These are phyloP conservation scores for Achaetomium macrosporum DNA, from an alignment of 2,329 filamentous ascomycete genomes.

Conservation along the genomic window DNA sequence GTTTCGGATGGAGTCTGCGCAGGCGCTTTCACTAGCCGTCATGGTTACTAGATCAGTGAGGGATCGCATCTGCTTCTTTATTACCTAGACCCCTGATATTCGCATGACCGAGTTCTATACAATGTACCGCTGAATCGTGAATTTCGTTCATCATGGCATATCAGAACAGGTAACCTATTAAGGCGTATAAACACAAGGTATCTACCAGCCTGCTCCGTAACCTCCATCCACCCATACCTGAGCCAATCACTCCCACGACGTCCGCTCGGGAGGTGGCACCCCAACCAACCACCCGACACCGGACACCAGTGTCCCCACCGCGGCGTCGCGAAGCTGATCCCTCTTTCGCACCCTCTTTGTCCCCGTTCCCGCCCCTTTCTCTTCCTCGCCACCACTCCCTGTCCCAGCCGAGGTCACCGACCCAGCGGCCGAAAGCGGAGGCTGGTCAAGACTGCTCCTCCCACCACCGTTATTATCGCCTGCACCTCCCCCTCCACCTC, in stretches of 20 bases:
- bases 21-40: no score
- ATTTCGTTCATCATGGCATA: no score
- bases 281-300: conserved; percentile 64
- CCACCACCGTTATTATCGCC: conserved; percentile 13
- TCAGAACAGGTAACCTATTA: no score
- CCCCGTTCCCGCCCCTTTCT: conserved; percentile 25
- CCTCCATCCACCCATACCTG: background rate
- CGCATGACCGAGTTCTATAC: no score
- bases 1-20: background rate
- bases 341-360: conserved; percentile 59
- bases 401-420: conserved; percentile 18
- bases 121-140: no score
- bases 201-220: no score
- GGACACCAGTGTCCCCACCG: conserved; percentile 60
- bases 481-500: background rate
- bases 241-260: background rate
- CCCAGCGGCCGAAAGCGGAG: conserved; percentile 8
- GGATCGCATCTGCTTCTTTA: no score
- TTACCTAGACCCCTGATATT: no score
- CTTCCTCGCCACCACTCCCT: conserved; percentile 20
- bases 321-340: conserved; percentile 63
- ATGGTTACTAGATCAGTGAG: no score
- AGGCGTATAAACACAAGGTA: background rate
- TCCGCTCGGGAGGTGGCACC: conserved; percentile 31
- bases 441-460: conserved; percentile 12